Base-by-base conservation (phyloP, 371 early-diverging fungal species). In the Mortierella sp. region DNA sequence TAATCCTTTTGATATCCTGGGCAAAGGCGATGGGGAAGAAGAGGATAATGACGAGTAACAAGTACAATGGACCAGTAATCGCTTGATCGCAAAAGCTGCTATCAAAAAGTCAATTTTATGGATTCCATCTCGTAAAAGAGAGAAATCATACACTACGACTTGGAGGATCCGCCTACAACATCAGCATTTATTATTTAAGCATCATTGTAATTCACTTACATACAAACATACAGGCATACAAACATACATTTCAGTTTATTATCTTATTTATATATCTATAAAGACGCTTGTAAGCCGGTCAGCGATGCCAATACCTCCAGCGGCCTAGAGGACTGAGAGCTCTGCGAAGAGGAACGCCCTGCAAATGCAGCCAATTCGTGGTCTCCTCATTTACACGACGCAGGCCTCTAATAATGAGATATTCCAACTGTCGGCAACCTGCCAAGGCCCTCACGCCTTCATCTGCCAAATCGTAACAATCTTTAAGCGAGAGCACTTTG, bases 1-100 rank as follows among this genome's bases (percentile, higher is more conserved):
- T 54, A 81, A 81, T 54, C 76, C 83, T 30, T 81, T 81, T 65
- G 83, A 76, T 39, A 64, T 81, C 10, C 55, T 81, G 64, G 79
- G 78, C 18, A 35, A 68, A 11, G 55, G 32, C 39, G 70, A 72
- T 40, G 71, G 28, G 22, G 61, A 66, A 1, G 69, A 65, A 47
- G 59, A 54, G 9, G 39, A 67, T 26, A 6, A 62, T 35, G 35
- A 64, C 54, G 65, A 68, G 62, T 72, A 67, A 37, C 22, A 35
- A 20, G 12, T n/a, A 49, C 18, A 43, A 28, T 14, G 39, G 3
- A 40, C 35, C 5, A 18, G 59, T 16, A 32, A 5, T 16, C 6
- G 49, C 22, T 49, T 49, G 49, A 2, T 43, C 16, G 35, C 35
- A 35, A 43, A 43, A 43, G 49, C 49, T 18, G 49, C 49, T 8